Conservation (phyloP, 2,329 filamentous ascomycete species). For the Lachnellula cervina region DNA sequence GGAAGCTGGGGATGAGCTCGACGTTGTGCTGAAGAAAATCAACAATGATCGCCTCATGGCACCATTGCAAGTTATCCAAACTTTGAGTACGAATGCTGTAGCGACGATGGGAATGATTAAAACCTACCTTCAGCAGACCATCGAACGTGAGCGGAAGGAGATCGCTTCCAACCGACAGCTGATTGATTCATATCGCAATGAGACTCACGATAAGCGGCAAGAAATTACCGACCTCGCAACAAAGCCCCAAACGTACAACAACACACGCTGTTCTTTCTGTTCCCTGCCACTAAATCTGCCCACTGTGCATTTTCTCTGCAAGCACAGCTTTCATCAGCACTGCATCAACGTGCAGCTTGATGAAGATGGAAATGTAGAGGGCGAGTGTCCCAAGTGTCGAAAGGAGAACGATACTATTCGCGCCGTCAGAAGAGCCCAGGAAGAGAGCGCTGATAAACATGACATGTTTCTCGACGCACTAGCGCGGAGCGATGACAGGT, state of each 20-base stretch:
- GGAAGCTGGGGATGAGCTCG: conserved; percentile 83
- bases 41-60: conserved; percentile 91
- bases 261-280: conserved; percentile 82
- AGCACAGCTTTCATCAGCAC: conserved; percentile 91
- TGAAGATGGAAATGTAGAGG: conserved; percentile 51
- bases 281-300: conserved; percentile 71
- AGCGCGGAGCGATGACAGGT: conserved; percentile 71
- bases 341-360: conserved; percentile 60
- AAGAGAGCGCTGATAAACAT: conserved; percentile 80
- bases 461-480: conserved; percentile 84
- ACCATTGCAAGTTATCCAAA: conserved; percentile 92
- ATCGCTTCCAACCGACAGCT: conserved; percentile 75
- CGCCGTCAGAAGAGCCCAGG: conserved; percentile 79
- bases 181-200: conserved; percentile 75
- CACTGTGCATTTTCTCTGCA: conserved; percentile 92
- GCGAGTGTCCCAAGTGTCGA: conserved; percentile 83
- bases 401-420: conserved; percentile 81
- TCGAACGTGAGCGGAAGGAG: conserved; percentile 81
- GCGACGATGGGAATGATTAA: conserved; percentile 98
- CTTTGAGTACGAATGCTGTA: conserved; percentile 70
- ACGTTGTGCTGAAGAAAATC: conserved; percentile 76
- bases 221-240: conserved; percentile 73
- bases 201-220: conserved; percentile 72
- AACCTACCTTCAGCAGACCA: conserved; percentile 82
- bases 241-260: conserved; percentile 85